Evolutionary conservation across 2,329 filamentous ascomycete genomes (phyloP), one percentile per base, ranked within the genome.

Genomic region (Pseudocercospora fuligena): DNA sequence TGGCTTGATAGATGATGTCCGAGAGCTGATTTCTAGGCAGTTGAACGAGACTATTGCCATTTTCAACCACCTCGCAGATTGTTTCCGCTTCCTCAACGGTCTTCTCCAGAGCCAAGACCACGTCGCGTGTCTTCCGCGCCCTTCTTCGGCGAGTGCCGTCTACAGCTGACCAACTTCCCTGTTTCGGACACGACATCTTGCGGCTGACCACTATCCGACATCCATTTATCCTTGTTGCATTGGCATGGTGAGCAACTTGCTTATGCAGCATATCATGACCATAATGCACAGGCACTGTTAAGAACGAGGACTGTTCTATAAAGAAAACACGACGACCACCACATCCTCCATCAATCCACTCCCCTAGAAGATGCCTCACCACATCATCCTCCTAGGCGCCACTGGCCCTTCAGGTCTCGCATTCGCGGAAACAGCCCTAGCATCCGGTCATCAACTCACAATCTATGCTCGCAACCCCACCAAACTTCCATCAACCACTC

Each of bases 341-440:
- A 47, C 49, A 60, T 56, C 33, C 71, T 71, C 69, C 71, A 73
- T 40, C 64, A 8, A 31, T 31, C 6, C 29, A 31, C 29, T 31
- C 6, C 29, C 29, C 9, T 31, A 31, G 9, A 31, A 31, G 29
- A 31, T 31, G 29, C 29, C 29, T 31, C 29, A 31, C 9, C 29
- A 31, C 29, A 31, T 72, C 53, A 67, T 72, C 60, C 67, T 73
- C 29, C 36, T 72, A 3, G 71, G 71, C 21, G 70, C 65, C 12
- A 73, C 69, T 49, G 71, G 70, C 46, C 69, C 67, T n/a, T 70
- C 66, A 9, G 70, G 71, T 40, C 54, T 69, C 25, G 51, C 66
- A 5, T 72, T 73, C 54, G 29, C 70, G 40, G 62, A 66, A 66
- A 67, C 69, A 54, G 70, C 69, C 11, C 65, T 73, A 11, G 19